phyloP scores from a whole-genome alignment of 805 yeast species.

The Candida andamanensis region DNA sequence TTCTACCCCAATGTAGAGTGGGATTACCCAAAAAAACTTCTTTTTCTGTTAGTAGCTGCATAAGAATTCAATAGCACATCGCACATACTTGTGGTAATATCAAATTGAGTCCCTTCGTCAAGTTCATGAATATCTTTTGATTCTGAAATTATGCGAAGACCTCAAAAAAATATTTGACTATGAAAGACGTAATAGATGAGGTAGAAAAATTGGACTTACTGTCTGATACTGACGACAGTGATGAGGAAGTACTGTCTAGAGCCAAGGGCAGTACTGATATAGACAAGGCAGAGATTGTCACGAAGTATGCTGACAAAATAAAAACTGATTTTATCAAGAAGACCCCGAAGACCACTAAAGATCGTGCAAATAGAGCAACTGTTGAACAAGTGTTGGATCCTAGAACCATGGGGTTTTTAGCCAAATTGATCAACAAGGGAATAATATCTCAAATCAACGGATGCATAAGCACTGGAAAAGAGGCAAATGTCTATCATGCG shows the following conservation, averaged over 20 bases:
- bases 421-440: conserved; percentile 78
- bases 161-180: neutral
- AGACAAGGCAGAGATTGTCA: conserved; percentile 43
- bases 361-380: conserved; percentile 91
- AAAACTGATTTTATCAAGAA: conserved; percentile 57
- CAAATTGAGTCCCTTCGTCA: conserved; percentile 2
- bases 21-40: conserved; percentile 66
- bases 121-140: conserved; percentile 2
- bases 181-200: too few relatives aligned
- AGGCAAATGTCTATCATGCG: conserved; percentile 87
- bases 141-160: neutral
- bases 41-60: conserved; percentile 16
- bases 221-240: conserved; percentile 5
- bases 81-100: conserved; percentile 13
- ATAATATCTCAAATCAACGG: conserved; percentile 84
- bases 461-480: conserved; percentile 94
- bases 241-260: neutral
- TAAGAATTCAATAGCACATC: neutral
- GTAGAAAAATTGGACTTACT: too few relatives aligned
- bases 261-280: conserved; percentile 8
- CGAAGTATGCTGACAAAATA: conserved; percentile 60
- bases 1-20: conserved; percentile 86
- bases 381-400: conserved; percentile 97
- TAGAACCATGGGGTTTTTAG: conserved; percentile 77
- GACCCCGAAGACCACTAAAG: conserved; percentile 60